phyloP scores from a whole-genome alignment of 2,329 filamentous ascomycete species.

The Colletotrichum paranaense region DNA sequence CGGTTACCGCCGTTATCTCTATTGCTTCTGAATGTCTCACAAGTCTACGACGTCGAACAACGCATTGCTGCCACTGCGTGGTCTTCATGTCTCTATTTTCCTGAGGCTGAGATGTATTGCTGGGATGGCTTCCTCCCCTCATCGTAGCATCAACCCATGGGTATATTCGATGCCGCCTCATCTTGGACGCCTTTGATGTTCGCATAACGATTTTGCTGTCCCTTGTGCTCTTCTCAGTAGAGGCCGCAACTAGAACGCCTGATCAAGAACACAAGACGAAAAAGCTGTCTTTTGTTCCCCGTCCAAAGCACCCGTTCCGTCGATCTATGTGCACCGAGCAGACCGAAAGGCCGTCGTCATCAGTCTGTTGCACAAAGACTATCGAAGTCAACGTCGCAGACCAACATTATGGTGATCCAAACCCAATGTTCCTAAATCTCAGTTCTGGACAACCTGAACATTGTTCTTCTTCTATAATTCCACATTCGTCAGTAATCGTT shows the following conservation, averaged over 20 bases:
- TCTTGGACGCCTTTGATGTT: not conserved
- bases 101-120: not conserved
- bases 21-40: constrained; percentile 39
- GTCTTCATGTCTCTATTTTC: not conserved
- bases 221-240: not conserved
- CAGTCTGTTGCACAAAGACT: not conserved
- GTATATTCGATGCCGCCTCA: constrained; percentile 2
- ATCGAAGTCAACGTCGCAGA: not conserved
- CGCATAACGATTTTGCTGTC: not conserved
- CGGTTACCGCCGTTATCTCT: constrained; percentile 55
- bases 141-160: not conserved
- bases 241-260: not conserved
- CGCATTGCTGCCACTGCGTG: constrained; percentile 47
- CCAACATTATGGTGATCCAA: not conserved
- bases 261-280: not conserved
- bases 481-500: not conserved
- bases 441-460: constrained; percentile 86
- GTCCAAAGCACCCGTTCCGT: not conserved
- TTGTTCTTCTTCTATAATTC: constrained; percentile 87
- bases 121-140: not conserved
- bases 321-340: not conserved
- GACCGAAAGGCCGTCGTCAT: not conserved
- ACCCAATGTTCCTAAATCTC: constrained; percentile 40
- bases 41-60: constrained; percentile 54
- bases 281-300: not conserved